Evolutionary conservation across 1,139 yeast genomes (phyloP), one percentile per base, ranked within the genome.

Genomic region (Blastobotrys malaysiensis): DNA sequence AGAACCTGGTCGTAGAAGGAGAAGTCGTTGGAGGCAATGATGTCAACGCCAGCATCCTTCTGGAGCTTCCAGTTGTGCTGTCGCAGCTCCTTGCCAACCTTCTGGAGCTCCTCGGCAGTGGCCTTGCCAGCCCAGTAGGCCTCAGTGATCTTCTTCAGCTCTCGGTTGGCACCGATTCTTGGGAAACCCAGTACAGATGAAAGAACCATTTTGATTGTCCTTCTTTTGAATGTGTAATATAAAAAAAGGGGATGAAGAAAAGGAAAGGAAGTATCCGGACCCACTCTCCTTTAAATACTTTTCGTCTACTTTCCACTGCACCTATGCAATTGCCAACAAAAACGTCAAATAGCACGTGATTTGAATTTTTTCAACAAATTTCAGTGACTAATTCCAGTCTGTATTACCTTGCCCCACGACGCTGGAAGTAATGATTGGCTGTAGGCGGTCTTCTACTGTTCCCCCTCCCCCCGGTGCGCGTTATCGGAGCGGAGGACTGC

Each of bases 181-280:
- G 99, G 99, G 91, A 91, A 91, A 77, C 99, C 99, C 79, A 91
- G 84, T 69, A 91, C 95, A 71, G 97, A 84, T 65, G 98, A 91
- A 77, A 85, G 86, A 77, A 91, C 97, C 97, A 91, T 90, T 71
- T 52, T 48, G 46, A 44, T 49, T 48, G 39, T 46, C 22, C 26
- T 26, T 46, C 19, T 16, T 46, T 22, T 46, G 7, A 11, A 26
- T 2, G 14, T 46, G 19, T 11, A 14, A n/a, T 2, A 11, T 13
- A 31, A 31, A 31, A 31, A 31, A 7, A 16, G 31, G 39, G 39
- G 39, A 31, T 31, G 11, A 31, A 31, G 16, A 22, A 22, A 22
- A 16, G 39, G 39, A 31, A 31, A 31, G 39, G 39, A 31, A 31
- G 11, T 31, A 31, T 31, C 39, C 39, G 39, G 39, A 31, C n/a